Base-by-base conservation (phyloP, 2,329 filamentous ascomycete genomes). In the Diaporthe batatas region DNA sequence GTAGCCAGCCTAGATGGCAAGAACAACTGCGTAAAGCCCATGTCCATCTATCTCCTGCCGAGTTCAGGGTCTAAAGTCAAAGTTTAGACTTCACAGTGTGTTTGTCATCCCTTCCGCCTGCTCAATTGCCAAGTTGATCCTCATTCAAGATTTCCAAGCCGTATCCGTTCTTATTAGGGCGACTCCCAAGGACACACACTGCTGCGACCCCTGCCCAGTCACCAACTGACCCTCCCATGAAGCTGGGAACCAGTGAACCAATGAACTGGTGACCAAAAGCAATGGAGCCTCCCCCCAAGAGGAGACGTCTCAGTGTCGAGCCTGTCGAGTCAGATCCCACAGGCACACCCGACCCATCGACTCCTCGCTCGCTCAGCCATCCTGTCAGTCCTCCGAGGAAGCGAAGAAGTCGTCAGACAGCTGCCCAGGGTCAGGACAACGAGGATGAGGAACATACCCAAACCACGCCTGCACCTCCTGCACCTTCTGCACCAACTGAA, bases 331-430 rank as follows among this genome's bases (percentile, higher is more conserved):
- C 8, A 16, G 16, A 34, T 11, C 16, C 4, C 23, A 23, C 59
- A 25, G 8, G 11, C 25, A 21, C 44, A 16, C n/a, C 34, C 34
- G 21, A 25, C 2, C 44, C 21, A 11, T 69, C 74, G 16, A 74
- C 75, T 29, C 81, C 78, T 32, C 72, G 74, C 29, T 83, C 82
- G 16, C 79, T 84, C 39, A 77, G 77, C 23, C 78, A 76, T 23
- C 81, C 85, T 10, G 84, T 89, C 67, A 89, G 86, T 65, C 88
- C 87, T 36, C 86, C 86, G 1, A 78, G 58, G 54, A 85, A 81
- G 75, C 82, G 76, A 72, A 78, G 74, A 71, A 78, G 74, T 25
- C 76, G 77, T 1, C 21, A 32, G 21, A n/a, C 58, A 57, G 39
- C 32, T 12, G 42, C 36, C 74, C 75, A 64, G 47, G 29, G 49